Base-by-base conservation (phyloP, 306 rosid genomes). In the Rosa lucieae region DNA sequence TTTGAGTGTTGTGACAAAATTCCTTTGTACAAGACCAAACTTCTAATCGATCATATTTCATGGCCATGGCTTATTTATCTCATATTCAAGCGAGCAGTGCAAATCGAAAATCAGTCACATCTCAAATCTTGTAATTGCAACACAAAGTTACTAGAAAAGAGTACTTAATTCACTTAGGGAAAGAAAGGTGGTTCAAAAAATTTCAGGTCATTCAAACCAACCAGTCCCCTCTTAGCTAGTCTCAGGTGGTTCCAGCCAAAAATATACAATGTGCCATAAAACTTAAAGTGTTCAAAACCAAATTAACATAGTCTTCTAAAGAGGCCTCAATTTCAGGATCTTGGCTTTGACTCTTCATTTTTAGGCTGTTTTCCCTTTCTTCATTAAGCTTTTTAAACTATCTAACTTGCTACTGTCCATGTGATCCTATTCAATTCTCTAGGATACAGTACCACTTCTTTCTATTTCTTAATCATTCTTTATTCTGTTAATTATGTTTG, bases 301-400 rank as follows among this genome's bases (percentile, higher is more conserved):
- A 83, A 53, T 74, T 55, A 75, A 62, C 81, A 32, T 49, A 32
- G 85, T 80, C 84, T 29, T 68, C 67, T 3, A 67, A 58, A 78
- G 56, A 46, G 53, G 62, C 90, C 94, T 83, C 81, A 82, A 84
- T 77, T 88, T 84, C 86, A 81, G 90, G 89, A 81, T 90, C 83
- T 58, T 81, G 53, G 79, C 40, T 65, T 86, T 81, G 88, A 86
- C 88, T 84, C 78, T 81, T 83, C 42, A 73, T 58, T 66, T 32
- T 66, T 32, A 21, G 55, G 76, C 23, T 82, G 78, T 77, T 81
- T 67, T 59, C 49, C 66, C 56, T 39, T 77, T 44, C 77, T 71
- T 66, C 81, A 21, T 55, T 61, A 17, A 5, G 70, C 49, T 73
- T 66, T 78, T 81, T 42, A 23, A 75, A 42, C 20, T 43, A 55